Conservation (phyloP, 225 moss, liverwort and hornwort genomes). For the Physcomitrellopsis africana region DNA sequence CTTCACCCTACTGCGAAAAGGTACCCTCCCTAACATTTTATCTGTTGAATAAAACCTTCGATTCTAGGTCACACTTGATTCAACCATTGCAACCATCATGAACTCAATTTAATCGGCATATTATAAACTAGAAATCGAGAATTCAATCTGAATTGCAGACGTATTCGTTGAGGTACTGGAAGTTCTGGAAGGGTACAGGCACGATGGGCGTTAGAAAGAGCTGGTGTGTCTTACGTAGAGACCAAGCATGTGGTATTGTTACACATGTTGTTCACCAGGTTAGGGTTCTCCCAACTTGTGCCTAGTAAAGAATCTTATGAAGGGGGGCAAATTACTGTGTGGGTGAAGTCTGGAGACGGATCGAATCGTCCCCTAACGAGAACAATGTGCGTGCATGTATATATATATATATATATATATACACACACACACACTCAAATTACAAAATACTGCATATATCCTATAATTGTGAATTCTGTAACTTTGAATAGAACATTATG, state of each 20-base stretch:
- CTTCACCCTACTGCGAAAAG: constrained; percentile 97
- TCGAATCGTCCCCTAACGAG: no score
- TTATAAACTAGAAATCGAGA: background rate
- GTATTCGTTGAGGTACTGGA: constrained; percentile 40
- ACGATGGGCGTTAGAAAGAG: constrained; percentile 91
- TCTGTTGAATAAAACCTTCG: background rate
- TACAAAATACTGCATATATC: background rate
- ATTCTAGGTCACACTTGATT: background rate
- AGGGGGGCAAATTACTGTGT: background rate
- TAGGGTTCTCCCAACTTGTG: background rate
- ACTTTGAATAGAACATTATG: background rate
- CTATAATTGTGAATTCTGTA: background rate
- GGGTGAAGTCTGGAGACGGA: no score
- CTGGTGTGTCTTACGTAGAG: constrained; percentile 68
- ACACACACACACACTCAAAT: no score
- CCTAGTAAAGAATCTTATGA: background rate
- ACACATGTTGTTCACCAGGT: constrained; percentile 93
- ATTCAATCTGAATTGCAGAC: constrained; percentile 15
- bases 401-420: no score
- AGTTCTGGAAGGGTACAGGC: constrained; percentile 61
- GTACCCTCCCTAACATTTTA: constrained; percentile 34
- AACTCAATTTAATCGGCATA: background rate
- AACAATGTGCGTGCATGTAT: no score
- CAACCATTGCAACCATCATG: background rate
- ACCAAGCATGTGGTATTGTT: constrained; percentile 84